phyloP scores from a whole-genome alignment of 2,329 filamentous ascomycete species.

The Podosphaera leucotricha region DNA sequence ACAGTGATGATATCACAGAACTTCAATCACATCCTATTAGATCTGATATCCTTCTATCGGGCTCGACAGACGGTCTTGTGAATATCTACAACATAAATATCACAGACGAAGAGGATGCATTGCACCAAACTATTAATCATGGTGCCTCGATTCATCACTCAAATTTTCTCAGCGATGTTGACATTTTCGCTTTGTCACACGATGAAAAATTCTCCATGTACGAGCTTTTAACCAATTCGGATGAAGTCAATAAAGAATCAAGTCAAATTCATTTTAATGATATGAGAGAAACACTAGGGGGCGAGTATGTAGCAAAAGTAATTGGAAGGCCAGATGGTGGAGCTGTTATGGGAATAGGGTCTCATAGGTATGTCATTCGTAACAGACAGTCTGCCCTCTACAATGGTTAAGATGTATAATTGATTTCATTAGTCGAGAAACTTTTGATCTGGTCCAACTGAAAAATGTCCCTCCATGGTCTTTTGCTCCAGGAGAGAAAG shows the following conservation, averaged over 20 bases:
- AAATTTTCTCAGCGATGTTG: slow-evolving; percentile 39
- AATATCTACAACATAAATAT: slow-evolving; percentile 52
- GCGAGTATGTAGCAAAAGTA: slow-evolving; percentile 53
- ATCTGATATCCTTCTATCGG: slow-evolving; percentile 42
- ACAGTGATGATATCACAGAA: slow-evolving; percentile 45
- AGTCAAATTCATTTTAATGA: slow-evolving; percentile 39
- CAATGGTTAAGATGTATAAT: not conserved
- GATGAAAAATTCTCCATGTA: slow-evolving; percentile 60
- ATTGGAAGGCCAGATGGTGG: slow-evolving; percentile 34
- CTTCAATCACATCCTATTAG: slow-evolving; percentile 36
- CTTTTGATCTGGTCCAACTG: slow-evolving; percentile 37
- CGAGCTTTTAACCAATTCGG: slow-evolving; percentile 38
- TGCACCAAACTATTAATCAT: slow-evolving; percentile 60
- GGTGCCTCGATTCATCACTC: slow-evolving; percentile 51
- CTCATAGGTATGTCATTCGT: slow-evolving; percentile 31
- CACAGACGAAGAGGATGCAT: slow-evolving; percentile 51
- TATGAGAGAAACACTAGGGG: slow-evolving; percentile 36
- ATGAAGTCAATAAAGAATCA: slow-evolving; percentile 28
- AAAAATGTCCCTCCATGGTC: slow-evolving; percentile 28
- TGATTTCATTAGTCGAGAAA: slow-evolving; percentile 22
- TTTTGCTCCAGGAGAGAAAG: slow-evolving; percentile 29
- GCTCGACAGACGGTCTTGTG: slow-evolving; percentile 58
- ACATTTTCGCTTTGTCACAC: slow-evolving; percentile 51
- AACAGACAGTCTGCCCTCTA: not conserved
- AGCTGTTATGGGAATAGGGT: slow-evolving; percentile 39